Evolutionary conservation across 1,284 basidiomycete genomes (phyloP), one percentile per base, ranked within the genome.

Genomic region (Irpex rosettiformis): DNA sequence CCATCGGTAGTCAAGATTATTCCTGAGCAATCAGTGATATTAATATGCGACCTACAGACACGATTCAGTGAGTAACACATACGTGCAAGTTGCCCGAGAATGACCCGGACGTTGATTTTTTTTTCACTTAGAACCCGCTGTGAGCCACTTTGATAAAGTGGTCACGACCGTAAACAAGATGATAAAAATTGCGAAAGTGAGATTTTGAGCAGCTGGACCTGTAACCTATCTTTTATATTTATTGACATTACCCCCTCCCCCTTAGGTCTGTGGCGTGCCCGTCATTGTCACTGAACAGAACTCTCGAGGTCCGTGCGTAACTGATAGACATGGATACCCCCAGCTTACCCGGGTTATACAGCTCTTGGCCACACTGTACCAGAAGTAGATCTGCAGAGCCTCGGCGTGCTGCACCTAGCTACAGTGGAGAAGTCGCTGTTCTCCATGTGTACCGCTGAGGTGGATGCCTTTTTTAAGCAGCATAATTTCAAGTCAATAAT

Each of bases 261-360:
- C n/a, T n/a, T n/a, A 88, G 84, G 73, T 89, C 57, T 77, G 91
- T 51, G 77, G 83, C 57, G 81, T 91, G 49, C 86, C 87, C 45
- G 85, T 94, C 11, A 72, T 94, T 24, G 84, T 79, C 13, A 95
- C 93, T 0, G 93, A 94, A 63, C 94, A 96, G 73, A 92, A 93
- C 68, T 81, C 90, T 1, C 84, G 77, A 79, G 90, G 92, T 89
- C 3, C 24, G 48, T 51, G 61, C 52, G 71, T 48, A 24, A 49
- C 24, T 24, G n/a, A 11, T 24, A 54, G 52, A 52, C n/a, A 18
- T 21, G 28, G 18, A 24, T 21, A 11, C 54, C 25, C n/a, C 22
- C 21, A 57, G 18, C 48, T 58, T n/a, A 52, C 51, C 7, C 29
- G 22, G 7, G 25, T 28, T 22, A 10, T 21, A 30, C 24, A 92